Conservation (phyloP, 306 rosid genomes). For the Herpetospermum pedunculosum region DNA sequence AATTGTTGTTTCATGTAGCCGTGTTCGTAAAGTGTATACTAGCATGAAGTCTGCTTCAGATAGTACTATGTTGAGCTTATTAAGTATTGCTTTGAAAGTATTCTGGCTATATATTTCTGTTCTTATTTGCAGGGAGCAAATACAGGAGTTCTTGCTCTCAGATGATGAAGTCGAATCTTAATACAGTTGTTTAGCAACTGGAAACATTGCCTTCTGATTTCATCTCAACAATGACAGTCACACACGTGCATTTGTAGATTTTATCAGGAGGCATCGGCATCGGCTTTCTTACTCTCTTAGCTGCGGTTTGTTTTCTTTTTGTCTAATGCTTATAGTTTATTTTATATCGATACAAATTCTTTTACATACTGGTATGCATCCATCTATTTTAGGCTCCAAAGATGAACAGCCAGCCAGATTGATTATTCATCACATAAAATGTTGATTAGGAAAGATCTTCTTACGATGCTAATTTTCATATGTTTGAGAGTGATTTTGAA, state of each 20-base stretch:
- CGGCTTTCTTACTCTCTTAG: not conserved
- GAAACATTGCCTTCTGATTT: not conserved
- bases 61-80: not conserved
- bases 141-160: slow-evolving; percentile 74
- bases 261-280: not conserved
- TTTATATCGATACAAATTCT: not conserved
- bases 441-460: not conserved
- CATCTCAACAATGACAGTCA: not conserved
- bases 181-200: not conserved
- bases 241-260: not conserved
- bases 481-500: too few species aligned
- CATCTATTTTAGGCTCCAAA: not conserved
- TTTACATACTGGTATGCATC: not conserved
- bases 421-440: not conserved
- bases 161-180: slow-evolving; percentile 56
- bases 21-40: not conserved
- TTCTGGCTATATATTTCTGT: not conserved
- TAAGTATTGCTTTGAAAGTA: not conserved
- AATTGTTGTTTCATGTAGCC: not conserved
- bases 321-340: not conserved
- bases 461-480: not conserved
- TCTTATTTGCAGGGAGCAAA: slow-evolving; percentile 63
- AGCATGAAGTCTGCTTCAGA: not conserved
- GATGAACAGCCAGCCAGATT: not conserved
- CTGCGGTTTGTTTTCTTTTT: not conserved